Evolutionary conservation across 768 basidiomycete species (phyloP).

Genomic region (Mrakia frigida): DNA sequence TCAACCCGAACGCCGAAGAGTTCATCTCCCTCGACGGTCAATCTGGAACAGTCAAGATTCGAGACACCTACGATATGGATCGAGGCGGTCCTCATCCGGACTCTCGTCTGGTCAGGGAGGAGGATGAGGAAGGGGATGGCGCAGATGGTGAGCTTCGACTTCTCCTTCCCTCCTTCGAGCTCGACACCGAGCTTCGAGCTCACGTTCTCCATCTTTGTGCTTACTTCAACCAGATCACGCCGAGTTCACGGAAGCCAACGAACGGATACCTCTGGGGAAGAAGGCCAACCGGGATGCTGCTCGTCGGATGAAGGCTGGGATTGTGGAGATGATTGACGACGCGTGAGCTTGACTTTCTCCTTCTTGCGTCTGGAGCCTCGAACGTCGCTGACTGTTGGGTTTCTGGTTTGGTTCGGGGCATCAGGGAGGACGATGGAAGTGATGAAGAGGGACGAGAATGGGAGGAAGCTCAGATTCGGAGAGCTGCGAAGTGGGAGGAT

Average conservation of each 20-base stretch:
- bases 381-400: no score
- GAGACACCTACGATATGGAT: conserved; percentile 49
- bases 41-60: conserved; percentile 47
- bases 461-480: conserved; percentile 75
- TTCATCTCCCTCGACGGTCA: conserved; percentile 60
- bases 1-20: conserved; percentile 51
- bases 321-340: conserved; percentile 76
- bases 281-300: conserved; percentile 70
- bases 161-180: conserved; percentile 27
- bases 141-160: conserved; percentile 66
- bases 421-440: conserved; percentile 52
- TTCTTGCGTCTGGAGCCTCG: not conserved
- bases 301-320: conserved; percentile 59
- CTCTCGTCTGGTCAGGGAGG: conserved; percentile 73
- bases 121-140: conserved; percentile 80
- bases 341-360: conserved; percentile 52
- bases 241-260: conserved; percentile 80
- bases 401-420: no score
- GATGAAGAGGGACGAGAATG: conserved; percentile 60
- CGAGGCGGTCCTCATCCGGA: conserved; percentile 74
- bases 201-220: not conserved
- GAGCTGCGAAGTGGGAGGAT: conserved; percentile 48
- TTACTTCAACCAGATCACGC: conserved; percentile 58
- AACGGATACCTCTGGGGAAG: conserved; percentile 77
- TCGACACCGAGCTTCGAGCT: not conserved